Percentiles rank a stretch among this genome's conserved stretches.
Evolutionary conservation across 176 grass and related monocot species (phyloP).

Genomic region (Eleusine coracana): DNA sequence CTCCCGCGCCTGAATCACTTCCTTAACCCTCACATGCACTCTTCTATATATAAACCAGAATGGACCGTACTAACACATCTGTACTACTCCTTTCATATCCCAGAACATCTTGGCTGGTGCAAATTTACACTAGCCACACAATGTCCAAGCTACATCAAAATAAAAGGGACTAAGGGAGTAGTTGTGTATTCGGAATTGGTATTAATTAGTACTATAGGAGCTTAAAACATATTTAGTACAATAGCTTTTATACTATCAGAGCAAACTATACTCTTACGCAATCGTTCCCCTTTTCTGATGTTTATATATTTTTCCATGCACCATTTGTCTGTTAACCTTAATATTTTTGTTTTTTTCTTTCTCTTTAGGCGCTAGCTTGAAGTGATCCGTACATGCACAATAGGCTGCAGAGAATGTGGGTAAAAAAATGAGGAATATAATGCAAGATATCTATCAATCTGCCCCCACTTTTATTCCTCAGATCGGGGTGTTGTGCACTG

Average conservation of each 20-base stretch:
- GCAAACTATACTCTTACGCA: background rate
- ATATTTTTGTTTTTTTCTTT: conserved; percentile 1
- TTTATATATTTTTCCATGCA: conserved; percentile 13
- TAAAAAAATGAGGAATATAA: conserved; percentile 35
- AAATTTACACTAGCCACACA: too few relatives aligned
- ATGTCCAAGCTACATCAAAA: too few relatives aligned
- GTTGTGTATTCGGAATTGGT: too few relatives aligned
- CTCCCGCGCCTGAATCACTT: background rate
- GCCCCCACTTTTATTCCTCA: conserved; percentile 31
- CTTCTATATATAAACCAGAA: background rate
- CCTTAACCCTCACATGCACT: background rate
- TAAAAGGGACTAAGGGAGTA: too few relatives aligned
- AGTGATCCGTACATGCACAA: conserved; percentile 34
- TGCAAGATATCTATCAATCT: background rate
- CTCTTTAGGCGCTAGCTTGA: conserved; percentile 10
- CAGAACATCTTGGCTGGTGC: too few relatives aligned
- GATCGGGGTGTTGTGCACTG: conserved; percentile 2
- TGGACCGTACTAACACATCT: too few relatives aligned
- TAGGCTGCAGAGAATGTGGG: background rate
- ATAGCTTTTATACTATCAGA: background rate
- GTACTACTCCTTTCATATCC: too few relatives aligned
- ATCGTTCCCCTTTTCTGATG: conserved; percentile 16
- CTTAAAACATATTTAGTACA: too few relatives aligned
- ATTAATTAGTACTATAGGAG: too few relatives aligned
- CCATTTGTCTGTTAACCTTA: conserved; percentile 23